These are phyloP conservation scores for Candida sojae DNA, from an alignment of 1,139 yeast genomes.

Conservation along the genomic window DNA sequence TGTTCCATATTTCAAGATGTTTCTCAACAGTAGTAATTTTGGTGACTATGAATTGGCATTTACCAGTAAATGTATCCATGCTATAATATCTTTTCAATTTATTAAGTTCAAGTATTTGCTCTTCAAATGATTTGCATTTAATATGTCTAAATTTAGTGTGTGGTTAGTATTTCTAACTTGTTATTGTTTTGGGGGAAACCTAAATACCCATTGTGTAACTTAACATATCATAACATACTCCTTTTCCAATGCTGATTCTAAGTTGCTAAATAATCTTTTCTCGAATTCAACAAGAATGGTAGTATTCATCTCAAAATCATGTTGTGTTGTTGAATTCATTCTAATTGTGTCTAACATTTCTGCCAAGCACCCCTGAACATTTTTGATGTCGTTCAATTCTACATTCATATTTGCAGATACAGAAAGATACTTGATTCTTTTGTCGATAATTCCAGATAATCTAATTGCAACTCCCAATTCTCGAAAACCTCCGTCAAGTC, in stretches of 20 bases:
- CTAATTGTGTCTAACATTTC: slow-evolving; percentile 14
- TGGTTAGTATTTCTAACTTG: too few relatives aligned
- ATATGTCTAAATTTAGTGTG: background rate
- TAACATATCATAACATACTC: slow-evolving; percentile 4
- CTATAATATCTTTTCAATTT: slow-evolving; percentile 7
- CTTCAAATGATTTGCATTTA: slow-evolving; percentile 11
- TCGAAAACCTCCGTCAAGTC: slow-evolving; percentile 11
- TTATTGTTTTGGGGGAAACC: too few relatives aligned
- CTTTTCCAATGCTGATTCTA: slow-evolving; percentile 5
- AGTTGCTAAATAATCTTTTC: background rate
- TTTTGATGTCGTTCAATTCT: slow-evolving; percentile 10
- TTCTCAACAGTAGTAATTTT: slow-evolving; percentile 9
- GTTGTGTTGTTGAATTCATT: slow-evolving; percentile 1
- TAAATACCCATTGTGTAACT: too few relatives aligned
- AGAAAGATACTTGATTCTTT: slow-evolving; percentile 8
- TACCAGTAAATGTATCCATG: slow-evolving; percentile 12
- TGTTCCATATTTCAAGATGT: slow-evolving; percentile 10
- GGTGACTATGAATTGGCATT: slow-evolving; percentile 11
- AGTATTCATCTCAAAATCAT: slow-evolving; percentile 9
- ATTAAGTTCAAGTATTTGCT: slow-evolving; percentile 12
- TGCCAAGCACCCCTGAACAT: slow-evolving; percentile 13
- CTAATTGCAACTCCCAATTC: slow-evolving; percentile 13
- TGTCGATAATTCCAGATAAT: slow-evolving; percentile 6
- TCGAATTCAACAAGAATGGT: slow-evolving; percentile 6
- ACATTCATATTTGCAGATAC: slow-evolving; percentile 9